phyloP scores from a whole-genome alignment of 2,329 filamentous ascomycete species.

The Rhytidhysteron rufulum region DNA sequence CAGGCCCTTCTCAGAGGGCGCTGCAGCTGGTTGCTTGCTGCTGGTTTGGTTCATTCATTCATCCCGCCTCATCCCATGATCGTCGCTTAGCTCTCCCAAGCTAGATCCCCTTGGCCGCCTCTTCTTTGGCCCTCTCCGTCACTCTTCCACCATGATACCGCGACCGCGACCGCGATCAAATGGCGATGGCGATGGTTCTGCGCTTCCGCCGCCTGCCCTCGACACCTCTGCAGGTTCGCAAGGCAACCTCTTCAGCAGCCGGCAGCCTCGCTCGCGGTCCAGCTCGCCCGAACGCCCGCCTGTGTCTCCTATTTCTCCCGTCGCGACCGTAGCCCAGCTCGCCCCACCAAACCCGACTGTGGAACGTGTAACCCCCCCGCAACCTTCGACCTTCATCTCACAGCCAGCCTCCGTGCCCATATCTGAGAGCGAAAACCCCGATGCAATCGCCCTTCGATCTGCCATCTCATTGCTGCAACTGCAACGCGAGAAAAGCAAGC shows the following conservation, averaged over 20 bases:
- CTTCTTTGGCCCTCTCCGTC: conserved; percentile 2
- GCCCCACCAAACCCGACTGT: conserved; percentile 24
- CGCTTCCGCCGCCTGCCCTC: conserved; percentile 7
- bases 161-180: too few relatives aligned
- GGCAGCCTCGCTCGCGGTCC: conserved; percentile 16
- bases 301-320: conserved; percentile 39
- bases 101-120: not conserved
- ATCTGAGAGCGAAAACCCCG: conserved; percentile 61
- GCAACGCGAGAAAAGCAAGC: conserved; percentile 72
- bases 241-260: not conserved
- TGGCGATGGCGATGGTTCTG: conserved; percentile 18
- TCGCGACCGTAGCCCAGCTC: conserved; percentile 29
- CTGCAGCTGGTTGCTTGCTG: not conserved
- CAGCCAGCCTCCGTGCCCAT: conserved; percentile 45
- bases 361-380: conserved; percentile 22
- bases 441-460: conserved; percentile 80
- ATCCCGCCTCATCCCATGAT: too few relatives aligned
- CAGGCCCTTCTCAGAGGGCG: not conserved
- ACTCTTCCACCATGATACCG: conserved; percentile 23
- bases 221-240: not conserved
- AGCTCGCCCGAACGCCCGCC: conserved; percentile 34
- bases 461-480: conserved; percentile 84
- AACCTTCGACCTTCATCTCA: conserved; percentile 33
- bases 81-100: too few relatives aligned
- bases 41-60: not conserved